Evolutionary conservation across 345 rosid genomes (phyloP), one percentile per base, ranked within the genome.

Genomic region (Pistacia vera): DNA sequence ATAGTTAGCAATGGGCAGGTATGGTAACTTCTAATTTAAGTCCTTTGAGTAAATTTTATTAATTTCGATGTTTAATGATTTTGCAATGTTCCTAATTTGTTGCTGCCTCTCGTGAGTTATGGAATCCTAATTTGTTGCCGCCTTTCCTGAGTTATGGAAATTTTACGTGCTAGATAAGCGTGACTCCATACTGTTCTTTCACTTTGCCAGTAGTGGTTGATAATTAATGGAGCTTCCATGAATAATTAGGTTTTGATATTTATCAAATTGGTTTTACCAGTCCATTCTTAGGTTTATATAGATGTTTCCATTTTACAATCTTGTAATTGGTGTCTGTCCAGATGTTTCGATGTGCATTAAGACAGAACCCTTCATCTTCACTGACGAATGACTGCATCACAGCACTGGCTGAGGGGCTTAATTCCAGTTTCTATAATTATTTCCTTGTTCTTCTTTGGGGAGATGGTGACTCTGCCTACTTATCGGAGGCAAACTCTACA

Each of bases 381-480:
- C 85, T 95, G 90, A 90, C 90, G 65, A 87, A 83, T 84, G 99
- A 93, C 84, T 93, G 97, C 84, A 84, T 95, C 80, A 83, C 90
- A 71, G 90, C 97, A 78, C 81, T 95, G 90, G 89, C 98, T 79
- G 98, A 92, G 83, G 98, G 98, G 79, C 86, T 95, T 68, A 79
- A 65, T 80, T 82, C 92, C 30, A 84, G 79, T 75, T 83, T 86
- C 81, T 93, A 90, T 81, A 88, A 85, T 73, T 85, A 86, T 82
- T 96, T 96, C 82, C 92, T 93, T 67, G 78, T 75, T 75, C 90
- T 90, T 90, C 88, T 96, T n/a, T 96, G 98, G 99, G 93, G 92
- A 70, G 90, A 86, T 83, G 79, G 75, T 78, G 78, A 80, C 67
- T 77, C 84, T 57, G 79, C 83, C 74, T 81, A 81, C 78, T 75